Conservation (phyloP, 2,329 filamentous ascomycete species). For the Cladophialophora psammophila region DNA sequence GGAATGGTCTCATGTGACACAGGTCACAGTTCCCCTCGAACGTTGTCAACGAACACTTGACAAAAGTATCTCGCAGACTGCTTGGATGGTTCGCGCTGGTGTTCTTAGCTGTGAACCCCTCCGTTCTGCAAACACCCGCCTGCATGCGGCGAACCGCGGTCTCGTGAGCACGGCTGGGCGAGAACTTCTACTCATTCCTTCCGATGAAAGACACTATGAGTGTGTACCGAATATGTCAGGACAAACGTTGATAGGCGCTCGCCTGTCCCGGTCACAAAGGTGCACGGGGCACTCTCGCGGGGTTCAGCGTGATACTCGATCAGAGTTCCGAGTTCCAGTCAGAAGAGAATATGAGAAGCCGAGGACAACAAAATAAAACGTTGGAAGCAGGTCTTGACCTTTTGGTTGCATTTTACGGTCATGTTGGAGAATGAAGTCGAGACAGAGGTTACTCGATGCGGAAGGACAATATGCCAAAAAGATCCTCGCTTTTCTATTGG, state of each 20-base stretch:
- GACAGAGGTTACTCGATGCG: constrained; percentile 1
- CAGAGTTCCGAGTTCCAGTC: not conserved
- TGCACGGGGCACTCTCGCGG: not conserved
- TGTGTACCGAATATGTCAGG: not conserved
- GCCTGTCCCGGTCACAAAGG: not conserved
- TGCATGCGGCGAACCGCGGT: constrained; percentile 11
- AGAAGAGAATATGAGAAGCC: not conserved
- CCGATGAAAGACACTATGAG: not conserved
- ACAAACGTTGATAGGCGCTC: not conserved
- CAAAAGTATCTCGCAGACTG: constrained; percentile 3
- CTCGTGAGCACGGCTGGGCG: constrained; percentile 3
- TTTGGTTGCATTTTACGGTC: constrained; percentile 33
- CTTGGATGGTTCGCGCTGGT: not conserved
- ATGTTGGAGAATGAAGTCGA: constrained; percentile 30
- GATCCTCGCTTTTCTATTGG: constrained; percentile 1
- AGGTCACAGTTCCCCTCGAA: not conserved
- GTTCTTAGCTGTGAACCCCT: not conserved
- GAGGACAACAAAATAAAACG: no score
- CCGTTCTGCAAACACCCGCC: not conserved
- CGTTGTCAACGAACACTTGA: not conserved
- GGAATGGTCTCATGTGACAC: constrained; percentile 29
- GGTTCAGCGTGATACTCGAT: not conserved
- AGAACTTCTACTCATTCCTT: not conserved
- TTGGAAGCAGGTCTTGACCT: constrained; percentile 18
- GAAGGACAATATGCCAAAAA: constrained; percentile 19